Conservation (phyloP, 1,139 yeast species). For the Magnusiomyces sp. region DNA sequence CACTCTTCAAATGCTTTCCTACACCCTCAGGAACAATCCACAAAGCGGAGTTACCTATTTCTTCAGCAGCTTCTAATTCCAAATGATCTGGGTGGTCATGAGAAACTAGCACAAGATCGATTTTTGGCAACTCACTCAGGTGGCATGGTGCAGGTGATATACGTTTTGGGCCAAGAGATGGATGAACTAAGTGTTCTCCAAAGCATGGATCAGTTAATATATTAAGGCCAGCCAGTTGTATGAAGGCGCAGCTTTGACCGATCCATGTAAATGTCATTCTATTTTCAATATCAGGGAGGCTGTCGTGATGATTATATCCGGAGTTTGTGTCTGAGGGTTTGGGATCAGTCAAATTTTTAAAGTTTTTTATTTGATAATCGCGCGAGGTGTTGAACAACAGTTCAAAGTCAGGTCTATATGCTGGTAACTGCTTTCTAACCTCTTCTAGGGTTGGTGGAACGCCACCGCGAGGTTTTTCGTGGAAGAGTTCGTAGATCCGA, state of each 20-base stretch:
- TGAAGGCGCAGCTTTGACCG: conserved; percentile 80
- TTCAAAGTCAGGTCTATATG: conserved; percentile 50
- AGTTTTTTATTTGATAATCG: conserved; percentile 6
- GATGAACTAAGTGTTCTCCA: conserved; percentile 55
- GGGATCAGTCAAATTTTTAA: conserved; percentile 10
- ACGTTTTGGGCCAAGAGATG: conserved; percentile 70
- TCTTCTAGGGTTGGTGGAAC: conserved; percentile 46
- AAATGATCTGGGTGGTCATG: conserved; percentile 96
- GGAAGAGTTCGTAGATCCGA: conserved; percentile 61
- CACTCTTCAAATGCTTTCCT: conserved; percentile 46
- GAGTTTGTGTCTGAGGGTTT: not conserved
- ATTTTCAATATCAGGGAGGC: conserved; percentile 30
- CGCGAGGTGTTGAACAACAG: conserved; percentile 30
- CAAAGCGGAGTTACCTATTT: conserved; percentile 50
- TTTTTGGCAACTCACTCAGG: conserved; percentile 52
- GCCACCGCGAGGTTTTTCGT: conserved; percentile 58
- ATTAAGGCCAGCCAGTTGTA: conserved; percentile 65
- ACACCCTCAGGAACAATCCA: conserved; percentile 90
- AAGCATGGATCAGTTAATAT: conserved; percentile 81
- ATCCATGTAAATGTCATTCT: conserved; percentile 76
- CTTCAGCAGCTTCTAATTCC: conserved; percentile 51
- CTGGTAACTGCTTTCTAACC: conserved; percentile 41
- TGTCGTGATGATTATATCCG: not conserved
- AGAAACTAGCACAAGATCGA: conserved; percentile 70
- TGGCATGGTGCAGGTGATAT: conserved; percentile 64